These are phyloP conservation scores for Globisporangium rhizosaccharum DNA, from an alignment of 352 stramenopile species.

Conservation along the genomic window DNA sequence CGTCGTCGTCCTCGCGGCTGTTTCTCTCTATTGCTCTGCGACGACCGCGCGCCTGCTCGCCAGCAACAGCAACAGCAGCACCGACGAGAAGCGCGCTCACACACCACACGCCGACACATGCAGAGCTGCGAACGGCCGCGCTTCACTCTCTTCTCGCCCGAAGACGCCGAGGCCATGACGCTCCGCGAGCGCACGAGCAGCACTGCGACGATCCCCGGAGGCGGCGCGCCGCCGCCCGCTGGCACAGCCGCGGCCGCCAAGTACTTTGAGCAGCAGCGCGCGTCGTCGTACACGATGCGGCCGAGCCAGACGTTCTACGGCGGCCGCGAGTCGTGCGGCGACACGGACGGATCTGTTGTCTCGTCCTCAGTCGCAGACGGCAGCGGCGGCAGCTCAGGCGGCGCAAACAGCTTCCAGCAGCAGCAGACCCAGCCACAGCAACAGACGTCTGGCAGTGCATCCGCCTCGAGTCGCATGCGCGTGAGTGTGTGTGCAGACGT, in stretches of 20 bases:
- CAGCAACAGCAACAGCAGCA: no score
- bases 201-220: slow-evolving; percentile 14
- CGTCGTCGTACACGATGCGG: slow-evolving; percentile 47
- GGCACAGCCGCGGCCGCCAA: slow-evolving; percentile 1
- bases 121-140: slow-evolving; percentile 38
- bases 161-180: slow-evolving; percentile 68
- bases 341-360: slow-evolving; percentile 53
- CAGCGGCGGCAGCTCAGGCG: slow-evolving; percentile 26
- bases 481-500: slow-evolving; percentile 68
- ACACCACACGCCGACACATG: slow-evolving; percentile 6
- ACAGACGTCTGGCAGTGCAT: not conserved
- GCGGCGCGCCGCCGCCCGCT: slow-evolving; percentile 1
- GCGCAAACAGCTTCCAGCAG: slow-evolving; percentile 10
- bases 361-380: slow-evolving; percentile 53
- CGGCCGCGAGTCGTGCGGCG: slow-evolving; percentile 24
- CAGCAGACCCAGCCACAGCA: not conserved
- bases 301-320: slow-evolving; percentile 64
- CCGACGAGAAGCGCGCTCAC: no score
- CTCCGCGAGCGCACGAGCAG: slow-evolving; percentile 52
- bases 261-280: slow-evolving; percentile 16
- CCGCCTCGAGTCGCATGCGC: slow-evolving; percentile 22
- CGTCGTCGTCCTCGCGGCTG: no score
- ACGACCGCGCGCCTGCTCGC: not conserved
- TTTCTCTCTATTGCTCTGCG: no score
- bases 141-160: slow-evolving; percentile 65